phyloP scores from a whole-genome alignment of 768 basidiomycete species.

The Ramaria sp. region DNA sequence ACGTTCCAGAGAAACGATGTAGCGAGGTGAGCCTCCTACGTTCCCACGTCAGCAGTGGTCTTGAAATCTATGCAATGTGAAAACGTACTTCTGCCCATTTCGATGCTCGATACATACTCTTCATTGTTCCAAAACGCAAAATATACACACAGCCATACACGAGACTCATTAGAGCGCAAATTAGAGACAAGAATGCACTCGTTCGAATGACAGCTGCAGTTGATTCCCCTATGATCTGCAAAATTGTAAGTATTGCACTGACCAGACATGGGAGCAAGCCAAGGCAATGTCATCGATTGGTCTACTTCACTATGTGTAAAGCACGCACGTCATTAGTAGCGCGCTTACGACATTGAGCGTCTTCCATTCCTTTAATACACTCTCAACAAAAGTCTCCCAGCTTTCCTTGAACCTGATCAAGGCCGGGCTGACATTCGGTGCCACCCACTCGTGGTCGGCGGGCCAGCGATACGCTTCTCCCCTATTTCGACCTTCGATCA shows the following conservation, averaged over 20 bases:
- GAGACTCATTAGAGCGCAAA: conserved; percentile 60
- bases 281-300: neutral
- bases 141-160: conserved; percentile 69
- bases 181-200: conserved; percentile 50
- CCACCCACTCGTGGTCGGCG: conserved; percentile 22
- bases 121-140: conserved; percentile 61
- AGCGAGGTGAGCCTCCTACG: conserved; percentile 47
- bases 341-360: conserved; percentile 40
- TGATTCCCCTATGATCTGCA: conserved; percentile 43
- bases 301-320: neutral
- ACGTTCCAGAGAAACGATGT: conserved; percentile 51
- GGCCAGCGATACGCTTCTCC: conserved; percentile 21
- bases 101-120: conserved; percentile 58
- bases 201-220: conserved; percentile 54
- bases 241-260: conserved; percentile 61
- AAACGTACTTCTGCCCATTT: conserved; percentile 51
- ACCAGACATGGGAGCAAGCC: neutral
- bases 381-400: conserved; percentile 67
- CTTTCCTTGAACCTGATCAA: conserved; percentile 50
- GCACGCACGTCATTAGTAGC: conserved; percentile 37
- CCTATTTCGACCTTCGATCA: conserved; percentile 23
- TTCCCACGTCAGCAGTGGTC: neutral
- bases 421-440: conserved; percentile 47
- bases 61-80: neutral
- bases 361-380: conserved; percentile 23